Evolutionary conservation across 2,329 filamentous ascomycete genomes (phyloP), one percentile per base, ranked within the genome.

Genomic region (Fusarium luffae): DNA sequence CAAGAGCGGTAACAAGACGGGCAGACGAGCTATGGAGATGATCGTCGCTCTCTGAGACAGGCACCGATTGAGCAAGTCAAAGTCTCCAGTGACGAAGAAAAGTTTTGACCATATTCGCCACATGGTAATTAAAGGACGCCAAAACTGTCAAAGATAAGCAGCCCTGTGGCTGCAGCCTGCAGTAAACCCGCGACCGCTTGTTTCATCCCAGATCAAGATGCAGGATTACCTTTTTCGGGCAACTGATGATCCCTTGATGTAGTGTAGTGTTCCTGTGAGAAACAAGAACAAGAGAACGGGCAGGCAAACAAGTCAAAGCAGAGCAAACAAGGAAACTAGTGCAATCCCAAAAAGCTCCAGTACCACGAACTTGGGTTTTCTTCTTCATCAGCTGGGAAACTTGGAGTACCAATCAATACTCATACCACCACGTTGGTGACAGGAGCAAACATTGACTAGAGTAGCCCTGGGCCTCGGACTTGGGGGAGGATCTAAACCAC

Each of bases 181-280:
- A 28, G 44, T n/a, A n/a, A 37, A n/a, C 18, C 51, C 49, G 51
- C 56, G 55, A 61, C 59, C 51, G 64, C 63, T 32, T 63, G 72
- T 71, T 75, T 75, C 71, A 75, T 69, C 49, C 34, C 52, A 57
- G 61, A 63, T 59, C 47, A 51, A 64, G 52, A 58, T 65, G 25
- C 42, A 59, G 19, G 32, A 48, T 65, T 58, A 18, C 56, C 37
- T 34, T 44, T 49, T 14, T 27, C 27, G 28, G 49, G 13, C 37
- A 52, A 42, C 32, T n/a, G 25, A 50, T 34, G 32, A 41, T 34
- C 49, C 21, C 6, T 30, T 14, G 28, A 7, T 30, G 28, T 14
- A 30, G 11, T 54, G 21, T 40, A 10, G 12, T 32, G 21, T 34
- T n/a, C 6, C 28, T 49, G 23, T 28, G 43, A 50, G 13, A 18